Evolutionary conservation across 1,139 yeast species (phyloP), one percentile per base, ranked within the genome.

Genomic region (Petasospora fabianii): DNA sequence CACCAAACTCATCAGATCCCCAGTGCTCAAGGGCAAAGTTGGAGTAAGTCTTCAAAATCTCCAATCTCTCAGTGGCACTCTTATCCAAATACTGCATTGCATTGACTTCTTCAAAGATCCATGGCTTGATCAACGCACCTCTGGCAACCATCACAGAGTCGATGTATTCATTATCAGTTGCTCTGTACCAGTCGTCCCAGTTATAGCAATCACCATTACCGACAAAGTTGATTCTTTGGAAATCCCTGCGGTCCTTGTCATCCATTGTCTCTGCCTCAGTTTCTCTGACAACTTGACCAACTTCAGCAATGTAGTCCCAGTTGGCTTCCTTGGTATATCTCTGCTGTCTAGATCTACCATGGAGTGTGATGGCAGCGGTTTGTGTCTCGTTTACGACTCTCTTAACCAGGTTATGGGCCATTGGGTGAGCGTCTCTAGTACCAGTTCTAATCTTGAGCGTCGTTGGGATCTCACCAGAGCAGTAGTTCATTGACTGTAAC

Each of bases 111-210:
- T 94, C 97, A 55, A 92, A 92, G 35, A 92, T 86, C 99, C 99
- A 92, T 34, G 99, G 99, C 64, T 94, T 92, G 60, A 94, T 90
- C 50, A 92, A 75, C 1, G 97, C 97, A 39, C 97, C 98, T 54
- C 99, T 76, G 2, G 98, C 98, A 40, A 94, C 90, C 97, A 94
- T 92, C 17, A 88, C 95, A 27, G 94, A 80, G 63, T 94, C 98
- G 39, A 90, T 80, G 14, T 87, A 85, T 26, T 77, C 76, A 33
- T 77, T 71, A 28, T 73, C 72, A 31, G 80, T 69, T n/a, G 84
- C 90, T 30, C 71, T 71, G 60, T 87, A 75, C 96, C 96, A 92
- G 59, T 92, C 98, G 55, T 84, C 84, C 66, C 75, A 79, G 17
- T 86, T 83, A 65, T 72, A 90, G 33, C 88, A 77, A 62, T 92